Evolutionary conservation across 768 basidiomycete species (phyloP).

Genomic region (Leucocoprinus leucothites): DNA sequence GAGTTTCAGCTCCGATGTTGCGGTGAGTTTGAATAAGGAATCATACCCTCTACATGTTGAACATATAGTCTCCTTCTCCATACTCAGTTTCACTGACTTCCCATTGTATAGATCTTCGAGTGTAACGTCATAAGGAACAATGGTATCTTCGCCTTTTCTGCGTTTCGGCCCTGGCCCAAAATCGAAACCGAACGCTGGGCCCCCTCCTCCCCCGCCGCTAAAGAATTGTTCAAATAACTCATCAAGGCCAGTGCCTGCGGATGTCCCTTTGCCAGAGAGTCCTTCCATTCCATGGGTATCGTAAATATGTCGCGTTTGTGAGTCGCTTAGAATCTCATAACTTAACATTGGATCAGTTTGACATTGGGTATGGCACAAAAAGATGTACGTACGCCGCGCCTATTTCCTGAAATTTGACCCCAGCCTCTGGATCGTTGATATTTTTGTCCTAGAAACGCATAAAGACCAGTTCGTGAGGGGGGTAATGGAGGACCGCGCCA

Average conservation of each 20-base stretch:
- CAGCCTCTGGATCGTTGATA: conserved; percentile 82
- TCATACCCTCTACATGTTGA: conserved; percentile 74
- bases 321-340: conserved; percentile 80
- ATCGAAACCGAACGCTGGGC: conserved; percentile 58
- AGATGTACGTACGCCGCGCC: conserved; percentile 68
- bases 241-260: conserved; percentile 50
- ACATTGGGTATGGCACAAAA: conserved; percentile 7
- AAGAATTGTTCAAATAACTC: conserved; percentile 82
- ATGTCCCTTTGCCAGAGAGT: conserved; percentile 46
- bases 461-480: not conserved
- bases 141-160: conserved; percentile 66
- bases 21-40: conserved; percentile 1
- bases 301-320: conserved; percentile 65
- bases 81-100: conserved; percentile 81
- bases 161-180: conserved; percentile 56
- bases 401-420: conserved; percentile 84
- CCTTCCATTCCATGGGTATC: conserved; percentile 74
- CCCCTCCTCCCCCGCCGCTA: conserved; percentile 37
- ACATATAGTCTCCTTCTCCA: conserved; percentile 86
- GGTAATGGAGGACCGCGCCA: not conserved
- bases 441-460: conserved; percentile 52
- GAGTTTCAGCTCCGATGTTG: conserved; percentile 13
- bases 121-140: conserved; percentile 79
- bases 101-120: conserved; percentile 94
- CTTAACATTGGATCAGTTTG: conserved; percentile 32